Base-by-base conservation (phyloP, 2,329 filamentous ascomycete genomes). In the Madurella mycetomatis region DNA sequence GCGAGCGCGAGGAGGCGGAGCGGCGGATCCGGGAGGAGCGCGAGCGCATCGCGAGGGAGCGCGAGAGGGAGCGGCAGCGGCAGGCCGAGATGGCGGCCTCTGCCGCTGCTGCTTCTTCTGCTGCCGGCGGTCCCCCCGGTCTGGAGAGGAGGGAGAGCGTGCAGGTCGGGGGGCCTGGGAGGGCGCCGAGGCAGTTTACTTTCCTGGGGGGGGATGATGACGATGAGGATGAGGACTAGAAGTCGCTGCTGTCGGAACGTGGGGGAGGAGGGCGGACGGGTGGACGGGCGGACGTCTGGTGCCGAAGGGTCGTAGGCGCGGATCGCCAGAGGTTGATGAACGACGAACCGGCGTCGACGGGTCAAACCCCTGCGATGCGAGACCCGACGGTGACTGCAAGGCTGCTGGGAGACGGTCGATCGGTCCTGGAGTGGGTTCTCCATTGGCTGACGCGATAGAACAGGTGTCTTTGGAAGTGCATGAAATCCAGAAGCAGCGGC, bases 111-210 rank as follows among this genome's bases (percentile, higher is more conserved):
- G n/a, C n/a, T n/a, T n/a, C n/a, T n/a, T n/a, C n/a, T 25, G 25
- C 34, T 12, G 34, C 34, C 9, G 34, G 34, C 34, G 9, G 9
- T 15, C 4, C 34, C 34, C 47, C 42, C 9, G 25, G 25, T 25
- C n/a, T 25, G 1, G 58, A 54, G 42, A 47, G 64, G 53, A 49
- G 64, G 44, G 64, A 60, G 11, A 64, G 60, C 30, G 54, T 63
- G 7, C 53, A 48, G 5, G 54, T 47, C 4, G 58, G 50, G 16
- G 32, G 17, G 73, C 63, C 75, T 73, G 67, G 34, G 9, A 16
- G 30, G n/a, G 50, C 54, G 51, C 54, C 58, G 18, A 78, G 76
- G 66, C 79, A 82, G 70, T 82, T 82, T 60, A 78, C 80, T 63
- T 82, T 82, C 53, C 75, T 78, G 51, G 78, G 73, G 19, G 66